Percentiles rank a stretch among this genome's conserved stretches.
Evolutionary conservation across 306 rosid species (phyloP).

Genomic region (Cercis canadensis): DNA sequence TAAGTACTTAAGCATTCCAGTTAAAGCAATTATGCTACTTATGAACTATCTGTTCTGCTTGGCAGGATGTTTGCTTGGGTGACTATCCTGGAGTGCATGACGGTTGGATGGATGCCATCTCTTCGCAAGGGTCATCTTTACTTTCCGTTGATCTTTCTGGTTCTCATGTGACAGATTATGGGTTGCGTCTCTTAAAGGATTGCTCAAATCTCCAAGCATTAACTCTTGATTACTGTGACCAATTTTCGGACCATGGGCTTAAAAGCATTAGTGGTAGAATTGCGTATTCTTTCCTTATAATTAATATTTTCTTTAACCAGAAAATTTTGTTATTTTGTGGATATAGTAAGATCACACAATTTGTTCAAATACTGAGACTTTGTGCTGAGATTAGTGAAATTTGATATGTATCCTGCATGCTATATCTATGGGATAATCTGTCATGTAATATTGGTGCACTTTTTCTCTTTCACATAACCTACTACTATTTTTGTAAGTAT

Average conservation of each 20-base stretch:
- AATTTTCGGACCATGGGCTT: conserved; percentile 66
- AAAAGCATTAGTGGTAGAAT: conserved; percentile 59
- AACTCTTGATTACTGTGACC: conserved; percentile 61
- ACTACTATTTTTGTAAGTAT: background rate
- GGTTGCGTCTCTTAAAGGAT: conserved; percentile 56
- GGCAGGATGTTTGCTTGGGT: conserved; percentile 68
- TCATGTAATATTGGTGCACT: background rate
- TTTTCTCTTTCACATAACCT: background rate
- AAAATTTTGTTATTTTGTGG: conserved; percentile 6
- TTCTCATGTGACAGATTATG: conserved; percentile 65
- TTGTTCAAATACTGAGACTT: conserved; percentile 15
- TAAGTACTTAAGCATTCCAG: conserved; percentile 9
- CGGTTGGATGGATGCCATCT: conserved; percentile 69
- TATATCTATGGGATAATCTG: conserved; percentile 1
- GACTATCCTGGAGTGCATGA: conserved; percentile 66
- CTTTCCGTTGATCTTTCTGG: conserved; percentile 70
- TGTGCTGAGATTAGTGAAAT: conserved; percentile 24
- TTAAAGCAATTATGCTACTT: conserved; percentile 4
- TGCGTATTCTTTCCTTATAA: conserved; percentile 23
- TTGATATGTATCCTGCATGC: conserved; percentile 9
- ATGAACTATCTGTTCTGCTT: conserved; percentile 19
- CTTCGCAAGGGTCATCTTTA: conserved; percentile 69
- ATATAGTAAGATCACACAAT: background rate
- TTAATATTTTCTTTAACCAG: conserved; percentile 5
- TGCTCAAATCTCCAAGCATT: conserved; percentile 63